Evolutionary conservation across 495 filamentous ascomycete species (phyloP), one percentile per base, ranked within the genome.

Genomic region (Margaritispora aquatica): DNA sequence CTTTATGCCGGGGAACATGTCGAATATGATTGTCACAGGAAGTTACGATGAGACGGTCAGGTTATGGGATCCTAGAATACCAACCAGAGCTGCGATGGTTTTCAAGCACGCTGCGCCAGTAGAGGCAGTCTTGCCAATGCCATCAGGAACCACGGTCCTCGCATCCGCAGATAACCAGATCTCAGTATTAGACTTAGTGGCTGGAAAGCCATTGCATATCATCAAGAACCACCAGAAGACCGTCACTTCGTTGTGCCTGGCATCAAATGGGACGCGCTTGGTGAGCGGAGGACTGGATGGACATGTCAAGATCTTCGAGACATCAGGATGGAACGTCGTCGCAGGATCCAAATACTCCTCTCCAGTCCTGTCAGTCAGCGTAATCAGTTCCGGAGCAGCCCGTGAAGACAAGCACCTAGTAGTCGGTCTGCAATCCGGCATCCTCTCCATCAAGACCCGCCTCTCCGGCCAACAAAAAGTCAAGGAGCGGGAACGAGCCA

Each of bases 191-290:
- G 93, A 99, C 71, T 80, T 99, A 21, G 85, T 97, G 20, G 95
- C 92, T 50, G 95, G 89, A 26, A 92, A 88, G 66, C 91, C 91
- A 1, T 70, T 93, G 46, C 86, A 90, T 34, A 74, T 95, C 58
- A 86, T 99, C 46, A 84, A 88, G 55, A 96, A 92, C 68, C 95
- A 99, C 71, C 94, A 99, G 73, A 97, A 97, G 82, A 96, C 94
- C 0, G 90, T 99, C 27, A 97, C 94, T 0, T 83, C 88, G 2
- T 79, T 99, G 31, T 77, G 74, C 46, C 68, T 80, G n/a, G 94
- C 91, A 0, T 89, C 88, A 26, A 85, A 88, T 63, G 84, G 86
- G 19, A 83, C 84, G 7, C 81, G 95, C 47, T 77, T 99, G 50
- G 80, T 99, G 59, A 89, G 83, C 68, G 95, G 90, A 70, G 88